phyloP scores from a whole-genome alignment of 495 filamentous ascomycete species.

The Neurospora pannonica region DNA sequence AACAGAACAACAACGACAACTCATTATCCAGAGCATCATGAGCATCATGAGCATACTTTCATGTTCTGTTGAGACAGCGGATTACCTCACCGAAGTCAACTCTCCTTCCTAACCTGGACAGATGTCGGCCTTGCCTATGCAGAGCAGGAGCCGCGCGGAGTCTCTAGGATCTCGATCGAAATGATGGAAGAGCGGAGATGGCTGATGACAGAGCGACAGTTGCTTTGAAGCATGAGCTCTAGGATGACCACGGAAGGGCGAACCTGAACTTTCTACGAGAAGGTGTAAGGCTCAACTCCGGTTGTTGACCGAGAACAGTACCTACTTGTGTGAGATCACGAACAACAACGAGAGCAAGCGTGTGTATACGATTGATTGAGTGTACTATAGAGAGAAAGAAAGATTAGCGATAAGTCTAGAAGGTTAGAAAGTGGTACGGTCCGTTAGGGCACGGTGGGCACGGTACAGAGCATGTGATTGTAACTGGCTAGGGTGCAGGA shows the following conservation, averaged over 20 bases:
- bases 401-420: no score
- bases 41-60: not conserved
- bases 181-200: not conserved
- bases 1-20: not conserved
- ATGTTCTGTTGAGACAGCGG: not conserved
- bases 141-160: not conserved
- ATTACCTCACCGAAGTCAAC: not conserved
- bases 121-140: not conserved
- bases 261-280: not conserved
- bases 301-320: not conserved
- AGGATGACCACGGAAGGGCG: not conserved
- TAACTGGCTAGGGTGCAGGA: no score
- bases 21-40: not conserved
- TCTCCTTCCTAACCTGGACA: not conserved
- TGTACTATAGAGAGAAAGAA: no score
- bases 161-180: not conserved
- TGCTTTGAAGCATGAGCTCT: not conserved
- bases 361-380: no score
- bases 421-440: no score
- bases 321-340: no score
- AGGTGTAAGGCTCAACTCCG: not conserved
- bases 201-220: not conserved
- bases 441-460: no score
- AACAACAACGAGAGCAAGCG: no score
- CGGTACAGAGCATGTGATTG: no score